Evolutionary conservation across 2,329 filamentous ascomycete species (phyloP).

Genomic region (Onygenales sp.): DNA sequence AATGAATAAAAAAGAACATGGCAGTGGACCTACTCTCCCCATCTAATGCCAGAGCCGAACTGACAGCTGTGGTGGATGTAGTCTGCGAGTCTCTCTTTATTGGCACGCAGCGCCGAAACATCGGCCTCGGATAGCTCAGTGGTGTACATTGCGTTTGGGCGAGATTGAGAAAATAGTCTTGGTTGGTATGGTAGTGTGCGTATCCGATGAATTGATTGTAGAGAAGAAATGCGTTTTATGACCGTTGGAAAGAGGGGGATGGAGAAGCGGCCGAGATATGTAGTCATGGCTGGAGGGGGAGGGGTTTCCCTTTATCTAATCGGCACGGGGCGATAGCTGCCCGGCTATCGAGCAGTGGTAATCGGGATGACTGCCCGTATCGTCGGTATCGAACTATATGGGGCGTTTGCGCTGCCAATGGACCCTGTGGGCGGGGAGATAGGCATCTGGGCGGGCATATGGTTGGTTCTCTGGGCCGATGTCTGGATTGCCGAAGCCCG

Average conservation of each 20-base stretch:
- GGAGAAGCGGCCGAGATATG: no score
- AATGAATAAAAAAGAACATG: slow-evolving; percentile 5
- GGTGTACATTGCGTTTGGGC: slow-evolving; percentile 23
- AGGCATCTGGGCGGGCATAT: no score
- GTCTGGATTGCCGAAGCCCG: no score
- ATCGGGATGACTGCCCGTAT: no score
- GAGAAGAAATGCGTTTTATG: background rate
- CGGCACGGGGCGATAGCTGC: no score
- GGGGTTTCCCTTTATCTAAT: no score
- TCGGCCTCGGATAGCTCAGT: slow-evolving; percentile 41
- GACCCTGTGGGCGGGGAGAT: no score
- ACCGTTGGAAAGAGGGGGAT: background rate
- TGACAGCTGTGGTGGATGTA: slow-evolving; percentile 57
- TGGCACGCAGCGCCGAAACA: slow-evolving; percentile 45
- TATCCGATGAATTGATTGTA: background rate
- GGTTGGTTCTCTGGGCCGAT: no score
- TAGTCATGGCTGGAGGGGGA: no score
- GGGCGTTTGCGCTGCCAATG: no score
- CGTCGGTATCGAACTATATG: no score
- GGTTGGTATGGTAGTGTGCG: background rate
- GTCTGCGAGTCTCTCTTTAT: slow-evolving; percentile 51
- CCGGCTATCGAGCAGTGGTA: no score
- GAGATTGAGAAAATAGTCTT: slow-evolving; percentile 1
- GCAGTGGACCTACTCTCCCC: slow-evolving; percentile 54
- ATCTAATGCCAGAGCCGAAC: slow-evolving; percentile 57